Percentiles rank a stretch among this genome's conserved stretches.
These are phyloP conservation scores for Myxozyma melibiosi DNA, from an alignment of 805 yeast genomes.

Conservation along the genomic window DNA sequence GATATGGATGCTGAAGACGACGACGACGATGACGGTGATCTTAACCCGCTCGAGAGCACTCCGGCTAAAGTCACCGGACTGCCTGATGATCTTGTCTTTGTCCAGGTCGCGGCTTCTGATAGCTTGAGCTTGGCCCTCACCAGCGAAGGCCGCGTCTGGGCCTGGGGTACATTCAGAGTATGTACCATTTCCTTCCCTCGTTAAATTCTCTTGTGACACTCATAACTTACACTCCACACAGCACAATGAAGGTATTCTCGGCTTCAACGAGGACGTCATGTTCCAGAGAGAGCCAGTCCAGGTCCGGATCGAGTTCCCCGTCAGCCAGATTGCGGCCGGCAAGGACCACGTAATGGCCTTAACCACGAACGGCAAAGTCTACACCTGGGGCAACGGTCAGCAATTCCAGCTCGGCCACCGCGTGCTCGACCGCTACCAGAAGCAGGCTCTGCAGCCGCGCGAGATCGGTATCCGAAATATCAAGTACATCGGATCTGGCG, in stretches of 20 bases:
- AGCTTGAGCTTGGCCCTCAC: constrained; percentile 80
- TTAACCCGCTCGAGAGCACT: constrained; percentile 86
- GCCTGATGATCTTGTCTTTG: constrained; percentile 54
- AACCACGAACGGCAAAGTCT: constrained; percentile 81
- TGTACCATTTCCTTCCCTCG: background rate
- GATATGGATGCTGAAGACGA: constrained; percentile 69
- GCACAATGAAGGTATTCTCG: constrained; percentile 86
- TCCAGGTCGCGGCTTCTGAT: constrained; percentile 89
- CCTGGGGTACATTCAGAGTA: constrained; percentile 89
- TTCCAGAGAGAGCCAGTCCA: constrained; percentile 70
- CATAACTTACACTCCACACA: background rate
- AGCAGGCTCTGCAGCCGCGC: constrained; percentile 74
- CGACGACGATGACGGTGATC: constrained; percentile 72
- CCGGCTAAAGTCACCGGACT: constrained; percentile 75
- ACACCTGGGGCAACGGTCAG: constrained; percentile 97
- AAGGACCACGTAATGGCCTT: constrained; percentile 89
- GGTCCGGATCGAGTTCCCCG: constrained; percentile 61
- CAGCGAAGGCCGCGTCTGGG: constrained; percentile 83
- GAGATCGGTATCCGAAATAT: constrained; percentile 80
- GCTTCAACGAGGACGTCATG: constrained; percentile 66
- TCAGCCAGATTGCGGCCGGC: constrained; percentile 85
- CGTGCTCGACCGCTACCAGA: constrained; percentile 75
- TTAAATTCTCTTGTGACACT: background rate
- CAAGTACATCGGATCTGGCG: constrained; percentile 85
- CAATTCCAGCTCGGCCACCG: constrained; percentile 89